phyloP scores from a whole-genome alignment of 176 grass and related monocot species.

The Urochloa ruziziensis region DNA sequence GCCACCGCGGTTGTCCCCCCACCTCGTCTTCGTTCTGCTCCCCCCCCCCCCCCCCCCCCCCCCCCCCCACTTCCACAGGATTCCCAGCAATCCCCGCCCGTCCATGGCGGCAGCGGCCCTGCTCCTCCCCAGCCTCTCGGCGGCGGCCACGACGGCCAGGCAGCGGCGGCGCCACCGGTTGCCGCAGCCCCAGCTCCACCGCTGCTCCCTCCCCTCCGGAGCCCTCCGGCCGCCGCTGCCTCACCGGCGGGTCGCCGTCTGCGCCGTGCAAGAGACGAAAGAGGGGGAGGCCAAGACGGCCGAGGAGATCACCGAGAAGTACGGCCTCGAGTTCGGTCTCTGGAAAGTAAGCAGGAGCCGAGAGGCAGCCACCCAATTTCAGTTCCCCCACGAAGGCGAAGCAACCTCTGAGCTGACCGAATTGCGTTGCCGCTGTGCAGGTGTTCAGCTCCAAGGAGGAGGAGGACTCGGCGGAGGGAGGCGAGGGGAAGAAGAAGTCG shows the following conservation, averaged over 20 bases:
- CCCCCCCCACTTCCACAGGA: not conserved
- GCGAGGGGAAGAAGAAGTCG: constrained; percentile 58
- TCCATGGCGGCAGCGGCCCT: constrained; percentile 59
- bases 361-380: too few species aligned
- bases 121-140: constrained; percentile 38
- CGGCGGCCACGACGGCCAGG: constrained; percentile 1
- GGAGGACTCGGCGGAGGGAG: too few species aligned
- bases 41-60: too few species aligned
- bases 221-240: constrained; percentile 6
- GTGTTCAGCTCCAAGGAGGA: constrained; percentile 80
- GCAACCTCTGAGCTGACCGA: constrained; percentile 11
- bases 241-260: constrained; percentile 35
- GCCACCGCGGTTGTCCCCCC: not conserved
- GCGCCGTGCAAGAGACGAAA: constrained; percentile 61
- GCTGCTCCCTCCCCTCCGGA: not conserved
- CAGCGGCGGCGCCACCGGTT: not conserved
- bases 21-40: constrained; percentile 2
- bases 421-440: constrained; percentile 31
- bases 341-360: constrained; percentile 66
- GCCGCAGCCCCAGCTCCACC: constrained; percentile 19
- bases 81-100: not conserved
- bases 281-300: constrained; percentile 51
- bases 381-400: too few species aligned
- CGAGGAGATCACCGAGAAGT: constrained; percentile 90
- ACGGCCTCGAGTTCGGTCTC: constrained; percentile 85